Evolutionary conservation across 1,284 basidiomycete species (phyloP).

Genomic region (Melampsora abietis-canadensis): DNA sequence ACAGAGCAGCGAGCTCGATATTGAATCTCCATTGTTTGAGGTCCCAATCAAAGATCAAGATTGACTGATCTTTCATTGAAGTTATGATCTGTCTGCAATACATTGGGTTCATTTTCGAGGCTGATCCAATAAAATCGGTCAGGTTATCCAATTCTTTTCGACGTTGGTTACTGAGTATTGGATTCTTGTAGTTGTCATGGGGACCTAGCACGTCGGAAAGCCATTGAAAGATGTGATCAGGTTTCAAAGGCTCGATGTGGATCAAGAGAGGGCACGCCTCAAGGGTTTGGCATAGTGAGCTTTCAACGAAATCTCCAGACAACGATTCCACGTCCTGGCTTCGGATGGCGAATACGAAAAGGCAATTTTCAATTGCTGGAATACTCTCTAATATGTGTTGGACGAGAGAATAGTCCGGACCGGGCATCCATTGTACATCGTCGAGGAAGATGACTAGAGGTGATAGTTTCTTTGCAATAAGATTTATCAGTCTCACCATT

Average conservation of each 20-base stretch:
- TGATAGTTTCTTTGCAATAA: neutral
- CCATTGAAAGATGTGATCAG: constrained; percentile 6
- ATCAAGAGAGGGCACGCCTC: neutral
- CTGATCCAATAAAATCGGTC: neutral
- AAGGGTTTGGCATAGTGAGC: neutral
- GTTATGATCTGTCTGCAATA: neutral
- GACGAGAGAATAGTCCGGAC: neutral
- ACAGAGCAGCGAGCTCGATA: neutral
- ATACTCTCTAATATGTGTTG: neutral
- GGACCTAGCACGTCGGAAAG: neutral
- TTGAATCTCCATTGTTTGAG: constrained; percentile 1
- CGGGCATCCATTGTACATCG: neutral
- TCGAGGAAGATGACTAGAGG: constrained; percentile 4
- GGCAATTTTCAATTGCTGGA: neutral
- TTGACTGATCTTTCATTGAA: neutral
- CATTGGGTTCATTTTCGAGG: constrained; percentile 2
- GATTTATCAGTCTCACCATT: neutral
- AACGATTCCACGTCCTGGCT: neutral
- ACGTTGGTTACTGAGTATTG: neutral
- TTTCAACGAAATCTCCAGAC: neutral
- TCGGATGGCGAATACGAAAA: neutral
- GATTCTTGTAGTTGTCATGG: neutral
- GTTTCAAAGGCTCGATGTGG: neutral
- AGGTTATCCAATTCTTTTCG: neutral
- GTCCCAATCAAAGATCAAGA: constrained; percentile 3